These are phyloP conservation scores for Megacollybia marginata DNA, from an alignment of 768 basidiomycete genomes.

Conservation along the genomic window DNA sequence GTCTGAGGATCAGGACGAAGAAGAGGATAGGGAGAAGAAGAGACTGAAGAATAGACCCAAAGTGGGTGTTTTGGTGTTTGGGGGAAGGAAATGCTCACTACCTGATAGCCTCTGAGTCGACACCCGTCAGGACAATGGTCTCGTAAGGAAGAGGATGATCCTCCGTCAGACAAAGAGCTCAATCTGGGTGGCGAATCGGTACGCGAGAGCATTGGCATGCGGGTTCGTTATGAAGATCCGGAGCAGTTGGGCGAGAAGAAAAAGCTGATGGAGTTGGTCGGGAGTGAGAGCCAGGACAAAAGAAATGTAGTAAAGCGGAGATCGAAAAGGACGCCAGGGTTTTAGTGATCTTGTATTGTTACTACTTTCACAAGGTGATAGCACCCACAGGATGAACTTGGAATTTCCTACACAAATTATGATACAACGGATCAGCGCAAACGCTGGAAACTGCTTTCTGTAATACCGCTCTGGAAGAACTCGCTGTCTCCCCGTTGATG, in stretches of 20 bases:
- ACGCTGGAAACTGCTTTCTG: not conserved
- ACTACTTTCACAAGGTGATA: too few relatives aligned
- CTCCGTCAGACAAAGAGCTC: conserved; percentile 3
- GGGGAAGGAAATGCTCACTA: too few relatives aligned
- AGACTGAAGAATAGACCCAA: not conserved
- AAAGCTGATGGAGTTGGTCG: conserved; percentile 49
- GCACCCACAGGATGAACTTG: too few relatives aligned
- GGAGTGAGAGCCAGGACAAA: conserved; percentile 9
- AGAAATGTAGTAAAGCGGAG: too few relatives aligned
- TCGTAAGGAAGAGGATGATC: conserved; percentile 26
- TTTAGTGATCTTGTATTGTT: too few relatives aligned
- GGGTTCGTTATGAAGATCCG: conserved; percentile 66
- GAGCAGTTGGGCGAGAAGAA: conserved; percentile 51
- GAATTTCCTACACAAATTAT: too few relatives aligned
- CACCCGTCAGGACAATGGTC: conserved; percentile 1
- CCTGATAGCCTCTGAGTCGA: not conserved
- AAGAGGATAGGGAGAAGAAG: not conserved
- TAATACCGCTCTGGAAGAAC: conserved; percentile 25
- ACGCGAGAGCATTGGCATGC: conserved; percentile 34
- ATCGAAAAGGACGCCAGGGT: too few relatives aligned
- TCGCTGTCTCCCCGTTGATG: conserved; percentile 19
- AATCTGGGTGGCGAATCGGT: conserved; percentile 12
- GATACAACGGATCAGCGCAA: not conserved
- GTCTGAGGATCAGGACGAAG: not conserved
- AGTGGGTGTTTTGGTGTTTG: not conserved